Conservation (phyloP, 78 protist species). For the Bodo saltans region DNA sequence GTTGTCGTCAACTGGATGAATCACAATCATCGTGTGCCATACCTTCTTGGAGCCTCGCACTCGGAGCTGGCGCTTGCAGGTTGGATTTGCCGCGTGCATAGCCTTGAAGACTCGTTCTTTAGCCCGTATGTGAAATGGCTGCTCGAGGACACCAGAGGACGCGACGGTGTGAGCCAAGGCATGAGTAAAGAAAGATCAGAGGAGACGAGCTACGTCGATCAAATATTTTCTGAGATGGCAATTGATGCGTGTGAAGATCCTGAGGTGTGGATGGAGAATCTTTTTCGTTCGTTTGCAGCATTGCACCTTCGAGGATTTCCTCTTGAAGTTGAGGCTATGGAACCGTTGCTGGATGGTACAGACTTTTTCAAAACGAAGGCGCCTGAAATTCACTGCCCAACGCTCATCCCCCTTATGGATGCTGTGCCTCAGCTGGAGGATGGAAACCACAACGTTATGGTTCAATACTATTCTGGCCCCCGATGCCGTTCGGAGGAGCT, state of each 20-base stretch:
- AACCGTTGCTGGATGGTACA: background rate
- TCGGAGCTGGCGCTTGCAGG: background rate
- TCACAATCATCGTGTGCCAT: background rate
- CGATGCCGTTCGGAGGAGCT: too few relatives aligned
- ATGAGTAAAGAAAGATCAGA: background rate
- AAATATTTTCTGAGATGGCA: background rate
- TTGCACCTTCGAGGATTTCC: background rate
- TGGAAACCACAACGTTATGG: background rate
- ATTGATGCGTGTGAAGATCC: background rate
- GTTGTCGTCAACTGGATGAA: background rate
- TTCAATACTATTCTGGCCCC: slow-evolving; percentile 19
- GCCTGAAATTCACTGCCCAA: background rate
- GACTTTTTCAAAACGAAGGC: background rate
- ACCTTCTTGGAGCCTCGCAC: background rate
- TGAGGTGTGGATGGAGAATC: background rate
- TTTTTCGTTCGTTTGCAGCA: background rate
- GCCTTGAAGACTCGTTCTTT: background rate
- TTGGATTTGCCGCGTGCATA: background rate
- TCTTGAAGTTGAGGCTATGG: background rate
- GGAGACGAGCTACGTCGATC: background rate
- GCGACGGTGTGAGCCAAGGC: background rate
- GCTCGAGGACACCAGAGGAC: background rate
- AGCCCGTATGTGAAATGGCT: background rate
- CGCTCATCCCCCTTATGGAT: background rate
- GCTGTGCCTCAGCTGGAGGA: background rate